A percentile compares a stretch with the other conserved stretches of the same genome.
These are phyloP conservation scores for Tulasnella sp. DNA, from an alignment of 768 basidiomycete genomes.

Conservation along the genomic window DNA sequence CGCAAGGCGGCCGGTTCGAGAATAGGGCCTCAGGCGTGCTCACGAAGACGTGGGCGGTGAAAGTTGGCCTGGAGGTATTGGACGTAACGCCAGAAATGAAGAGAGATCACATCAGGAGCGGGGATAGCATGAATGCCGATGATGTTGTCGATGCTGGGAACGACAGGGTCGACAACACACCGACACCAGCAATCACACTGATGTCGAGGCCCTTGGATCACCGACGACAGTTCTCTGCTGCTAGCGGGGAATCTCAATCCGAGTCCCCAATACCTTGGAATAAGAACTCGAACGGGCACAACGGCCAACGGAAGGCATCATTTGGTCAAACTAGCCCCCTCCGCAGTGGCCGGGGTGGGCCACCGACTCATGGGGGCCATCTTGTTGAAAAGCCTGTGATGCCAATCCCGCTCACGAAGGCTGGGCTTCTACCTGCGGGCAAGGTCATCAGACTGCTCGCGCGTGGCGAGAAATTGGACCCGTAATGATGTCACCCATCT, in stretches of 20 bases:
- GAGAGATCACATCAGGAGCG: not conserved
- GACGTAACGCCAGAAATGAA: conserved; percentile 37
- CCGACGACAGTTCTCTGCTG: not conserved
- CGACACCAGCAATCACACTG: conserved; percentile 68
- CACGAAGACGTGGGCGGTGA: conserved; percentile 56
- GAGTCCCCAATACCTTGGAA: not conserved
- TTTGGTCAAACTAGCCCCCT: not conserved
- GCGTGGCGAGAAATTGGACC: conserved; percentile 75
- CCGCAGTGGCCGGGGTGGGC: not conserved
- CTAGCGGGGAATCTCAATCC: not conserved
- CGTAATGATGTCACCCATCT: conserved; percentile 22
- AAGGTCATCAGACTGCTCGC: conserved; percentile 71
- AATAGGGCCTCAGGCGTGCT: conserved; percentile 36
- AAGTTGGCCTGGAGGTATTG: conserved; percentile 47
- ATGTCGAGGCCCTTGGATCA: conserved; percentile 51
- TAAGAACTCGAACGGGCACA: not conserved
- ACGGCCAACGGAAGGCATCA: not conserved
- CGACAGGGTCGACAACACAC: conserved; percentile 63
- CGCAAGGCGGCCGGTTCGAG: conserved; percentile 29
- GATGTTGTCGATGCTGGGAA: not conserved
- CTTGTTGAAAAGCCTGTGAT: conserved; percentile 4
- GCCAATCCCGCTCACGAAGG: conserved; percentile 7
- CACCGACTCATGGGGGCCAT: not conserved
- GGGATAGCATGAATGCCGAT: conserved; percentile 10
- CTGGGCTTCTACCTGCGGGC: conserved; percentile 38